Conservation (phyloP, 371 early-diverging fungal genomes). For the Umbelopsis sp. region DNA sequence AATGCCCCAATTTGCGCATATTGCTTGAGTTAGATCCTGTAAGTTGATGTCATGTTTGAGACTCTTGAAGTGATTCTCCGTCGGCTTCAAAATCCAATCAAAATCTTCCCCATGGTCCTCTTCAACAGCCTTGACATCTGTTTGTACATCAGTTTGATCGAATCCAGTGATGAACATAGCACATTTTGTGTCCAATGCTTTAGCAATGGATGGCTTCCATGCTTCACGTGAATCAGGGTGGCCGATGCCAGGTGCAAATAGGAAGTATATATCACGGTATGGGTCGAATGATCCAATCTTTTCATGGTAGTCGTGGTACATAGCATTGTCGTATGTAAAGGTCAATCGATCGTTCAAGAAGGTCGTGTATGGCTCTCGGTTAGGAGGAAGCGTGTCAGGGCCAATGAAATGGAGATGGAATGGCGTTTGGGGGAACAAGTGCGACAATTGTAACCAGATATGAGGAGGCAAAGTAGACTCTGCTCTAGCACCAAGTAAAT, state of each 20-base stretch:
- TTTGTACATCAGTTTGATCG: constrained; percentile 70
- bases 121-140: constrained; percentile 64
- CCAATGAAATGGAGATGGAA: constrained; percentile 86
- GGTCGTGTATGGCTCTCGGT: constrained; percentile 45
- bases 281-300: constrained; percentile 71
- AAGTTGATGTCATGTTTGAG: constrained; percentile 78
- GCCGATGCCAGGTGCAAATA: constrained; percentile 83
- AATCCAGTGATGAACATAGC: constrained; percentile 82
- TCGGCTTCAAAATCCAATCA: constrained; percentile 80
- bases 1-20: constrained; percentile 82
- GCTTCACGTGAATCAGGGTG: constrained; percentile 63
- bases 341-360: constrained; percentile 51
- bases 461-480: constrained; percentile 81
- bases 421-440: constrained; percentile 76
- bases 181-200: constrained; percentile 80
- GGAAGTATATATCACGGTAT: constrained; percentile 79
- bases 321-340: constrained; percentile 51
- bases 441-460: constrained; percentile 77
- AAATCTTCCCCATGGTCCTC: constrained; percentile 65
- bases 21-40: constrained; percentile 73
- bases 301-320: constrained; percentile 56
- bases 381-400: constrained; percentile 75
- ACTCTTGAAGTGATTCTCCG: constrained; percentile 71
- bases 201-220: constrained; percentile 77
- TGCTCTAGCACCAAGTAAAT: constrained; percentile 78